Evolutionary conservation across 306 rosid genomes (phyloP), one percentile per base, ranked within the genome.

Genomic region (Mucuna pruriens): DNA sequence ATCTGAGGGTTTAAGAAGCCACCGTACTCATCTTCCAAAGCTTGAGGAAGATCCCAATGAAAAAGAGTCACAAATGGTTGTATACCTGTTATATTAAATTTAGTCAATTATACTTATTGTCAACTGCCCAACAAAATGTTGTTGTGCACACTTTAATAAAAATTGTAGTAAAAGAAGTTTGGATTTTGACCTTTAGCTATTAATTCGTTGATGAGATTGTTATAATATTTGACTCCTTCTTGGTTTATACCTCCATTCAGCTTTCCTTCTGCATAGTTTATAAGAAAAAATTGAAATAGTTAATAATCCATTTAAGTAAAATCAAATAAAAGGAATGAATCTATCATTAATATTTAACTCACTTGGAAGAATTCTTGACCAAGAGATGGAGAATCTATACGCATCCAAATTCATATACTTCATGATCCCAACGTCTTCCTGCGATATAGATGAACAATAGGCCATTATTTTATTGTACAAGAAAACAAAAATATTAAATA

Each of bases 1-100:
- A 90, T 67, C 15, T 10, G 76, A 33, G 77, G 73, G n/a, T 82
- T 87, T 45, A 84, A 72, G 78, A 91, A 91, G 10, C 96, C 96
- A 4, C 87, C 84, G n/a, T 87, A 91, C 36, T 89, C 82, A 0
- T 91, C 90, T 49, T 90, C 90, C 5, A 93, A 76, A 15, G 85
- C 25, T 86, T 91, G 92, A 9, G 97, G 94, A 86, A 84, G 81
- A 80, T 93, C 96, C 91, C 89, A 91, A 31, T 93, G 91, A 36
- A 88, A 88, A 7, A 93, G 25, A 22, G 96, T 89, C 72, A 81
- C 92, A 75, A 45, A 91, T 19, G 92, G 90, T 17, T 69, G 15
- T 1, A 89, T 0, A n/a, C 89, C 93, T 86, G 3, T 6, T 54
- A 20, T 23, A 15, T 6, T 44, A 17, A 31, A 76, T 46, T 55